These are phyloP conservation scores for Setomelanomma holmii DNA, from an alignment of 2,329 filamentous ascomycete species.

Conservation along the genomic window DNA sequence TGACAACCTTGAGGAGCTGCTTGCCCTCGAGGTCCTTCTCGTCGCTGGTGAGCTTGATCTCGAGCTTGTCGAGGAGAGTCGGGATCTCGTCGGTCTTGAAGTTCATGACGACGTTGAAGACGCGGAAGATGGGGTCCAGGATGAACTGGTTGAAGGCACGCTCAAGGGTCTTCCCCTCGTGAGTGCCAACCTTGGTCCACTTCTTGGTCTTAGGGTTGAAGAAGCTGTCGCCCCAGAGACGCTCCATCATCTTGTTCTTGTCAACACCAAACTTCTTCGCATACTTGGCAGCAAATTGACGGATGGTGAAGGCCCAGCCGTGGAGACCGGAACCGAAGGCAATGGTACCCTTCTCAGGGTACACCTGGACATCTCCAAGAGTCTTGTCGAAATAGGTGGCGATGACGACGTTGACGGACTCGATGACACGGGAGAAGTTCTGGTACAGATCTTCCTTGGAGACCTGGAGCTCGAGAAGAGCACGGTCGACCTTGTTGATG, in stretches of 20 bases:
- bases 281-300: slow-evolving; percentile 94
- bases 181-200: slow-evolving; percentile 87
- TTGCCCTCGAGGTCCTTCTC: slow-evolving; percentile 97
- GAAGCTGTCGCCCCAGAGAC: slow-evolving; percentile 99
- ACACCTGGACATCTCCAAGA: slow-evolving; percentile 97
- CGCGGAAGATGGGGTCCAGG: slow-evolving; percentile 99
- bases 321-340: slow-evolving; percentile 99
- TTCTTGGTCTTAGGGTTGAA: slow-evolving; percentile 99
- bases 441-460: slow-evolving; percentile 99
- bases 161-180: slow-evolving; percentile 89
- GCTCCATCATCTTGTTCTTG: slow-evolving; percentile 99
- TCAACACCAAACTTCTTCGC: slow-evolving; percentile 99
- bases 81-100: slow-evolving; percentile 94
- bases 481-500: slow-evolving; percentile 99
- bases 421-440: slow-evolving; percentile 98
- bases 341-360: slow-evolving; percentile 96
- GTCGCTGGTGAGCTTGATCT: slow-evolving; percentile 85
- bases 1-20: slow-evolving; percentile 95
- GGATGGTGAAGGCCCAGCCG: slow-evolving; percentile 99
- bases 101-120: slow-evolving; percentile 96
- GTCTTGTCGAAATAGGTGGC: slow-evolving; percentile 97
- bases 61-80: slow-evolving; percentile 87
- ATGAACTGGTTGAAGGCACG: slow-evolving; percentile 99
- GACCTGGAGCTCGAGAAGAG: slow-evolving; percentile 98
- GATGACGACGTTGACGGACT: slow-evolving; percentile 99